Evolutionary conservation across 306 rosid species (phyloP).

Genomic region (Canavalia gladiata): DNA sequence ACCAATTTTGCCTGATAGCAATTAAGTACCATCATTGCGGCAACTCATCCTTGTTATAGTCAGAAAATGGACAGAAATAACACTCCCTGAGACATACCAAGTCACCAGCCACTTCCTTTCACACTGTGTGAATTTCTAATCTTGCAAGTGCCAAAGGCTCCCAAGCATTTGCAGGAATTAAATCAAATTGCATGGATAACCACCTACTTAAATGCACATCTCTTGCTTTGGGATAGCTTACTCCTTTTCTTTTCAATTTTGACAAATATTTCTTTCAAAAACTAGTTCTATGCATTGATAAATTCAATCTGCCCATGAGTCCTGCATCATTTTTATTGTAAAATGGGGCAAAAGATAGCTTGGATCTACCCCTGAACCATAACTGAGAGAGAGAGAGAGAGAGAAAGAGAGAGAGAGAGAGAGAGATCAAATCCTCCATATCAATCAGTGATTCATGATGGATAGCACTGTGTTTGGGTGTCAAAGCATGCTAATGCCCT

Average conservation of each 20-base stretch:
- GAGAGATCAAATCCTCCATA: slow-evolving; percentile 3
- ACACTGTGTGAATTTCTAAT: not conserved
- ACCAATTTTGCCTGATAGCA: not conserved
- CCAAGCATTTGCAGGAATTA: not conserved
- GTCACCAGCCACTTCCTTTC: not conserved
- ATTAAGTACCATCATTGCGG: not conserved
- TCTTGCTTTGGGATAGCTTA: not conserved
- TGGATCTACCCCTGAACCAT: not conserved
- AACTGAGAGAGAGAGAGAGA: not conserved
- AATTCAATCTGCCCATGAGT: not conserved
- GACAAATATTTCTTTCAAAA: not conserved
- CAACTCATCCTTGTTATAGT: not conserved
- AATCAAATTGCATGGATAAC: not conserved
- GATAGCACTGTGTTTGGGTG: not conserved
- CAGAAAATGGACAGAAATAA: not conserved
- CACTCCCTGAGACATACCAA: not conserved
- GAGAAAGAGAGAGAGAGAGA: not conserved
- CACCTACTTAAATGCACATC: not conserved
- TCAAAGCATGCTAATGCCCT: not conserved
- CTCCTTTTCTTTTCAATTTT: not conserved
- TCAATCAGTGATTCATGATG: not conserved
- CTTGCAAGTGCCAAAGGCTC: not conserved
- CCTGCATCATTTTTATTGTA: not conserved
- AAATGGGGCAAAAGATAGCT: not conserved
- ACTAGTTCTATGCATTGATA: not conserved